Base-by-base conservation (phyloP, 1,139 yeast species). In the Eremothecium sinecaudum region DNA sequence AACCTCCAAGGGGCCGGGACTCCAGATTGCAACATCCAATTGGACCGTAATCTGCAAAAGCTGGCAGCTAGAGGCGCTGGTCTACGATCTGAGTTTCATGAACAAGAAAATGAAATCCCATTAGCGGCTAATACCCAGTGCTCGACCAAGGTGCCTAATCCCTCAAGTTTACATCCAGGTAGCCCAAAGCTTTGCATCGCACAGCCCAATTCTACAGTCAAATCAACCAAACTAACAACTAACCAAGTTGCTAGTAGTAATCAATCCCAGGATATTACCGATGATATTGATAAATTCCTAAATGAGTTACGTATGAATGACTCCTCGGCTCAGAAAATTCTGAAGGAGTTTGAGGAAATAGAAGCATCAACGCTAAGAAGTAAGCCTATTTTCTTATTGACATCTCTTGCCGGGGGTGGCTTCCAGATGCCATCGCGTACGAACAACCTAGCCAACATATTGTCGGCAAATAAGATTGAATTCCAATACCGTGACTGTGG, bases 361-460 rank as follows among this genome's bases (percentile, higher is more conserved):
- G 23, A n/a, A 10, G 10, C 11, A n/a, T 6, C 24, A 12, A 51
- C 9, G 4, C n/a, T 16, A 4, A 58, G 62, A 56, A 62, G 52
- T 47, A 59, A 72, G 47, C 84, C 90, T 4, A 75, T 83, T 19
- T 82, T 76, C 54, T 58, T 87, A 20, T 86, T 69, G 62, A 83
- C 96, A 0, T 87, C 97, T 0, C 66, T 86, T 36, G 93, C 95
- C 0, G 93, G 94, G 20, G 76, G 76, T 28, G 94, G 93, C 1
- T 79, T 79, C 68, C 87, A 81, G 53, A 72, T 86, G 54, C 74
- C 79, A 49, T 72, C 79, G n/a, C 67, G 90, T 47, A 84, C 94
- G 24, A 83, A 81, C 54, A 65, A 90, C 38, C 64, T 90, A 38
- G 71, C 72, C 12, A 79, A 86, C 1, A 83, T 87, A 37, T 67